A percentile compares a stretch with the other conserved stretches of the same genome.
phyloP scores from a whole-genome alignment of 164 flowering plant genomes.

The Stephania cephalantha region DNA sequence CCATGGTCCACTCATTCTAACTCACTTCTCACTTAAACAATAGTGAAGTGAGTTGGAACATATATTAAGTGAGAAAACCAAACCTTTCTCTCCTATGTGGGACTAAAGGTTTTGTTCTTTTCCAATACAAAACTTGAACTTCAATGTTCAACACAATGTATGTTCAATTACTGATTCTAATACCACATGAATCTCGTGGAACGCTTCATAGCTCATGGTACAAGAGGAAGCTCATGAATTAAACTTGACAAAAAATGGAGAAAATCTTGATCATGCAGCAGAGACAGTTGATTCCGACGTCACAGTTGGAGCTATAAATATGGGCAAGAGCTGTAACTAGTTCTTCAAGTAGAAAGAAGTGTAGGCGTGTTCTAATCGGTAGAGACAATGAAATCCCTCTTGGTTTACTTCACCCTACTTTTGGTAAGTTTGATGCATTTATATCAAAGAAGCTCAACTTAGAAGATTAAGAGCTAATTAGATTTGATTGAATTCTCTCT shows the following conservation, averaged over 20 bases:
- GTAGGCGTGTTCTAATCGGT: not conserved
- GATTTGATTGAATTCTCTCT: not conserved
- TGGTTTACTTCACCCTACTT: not conserved
- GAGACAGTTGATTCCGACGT: not conserved
- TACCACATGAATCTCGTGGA: not conserved
- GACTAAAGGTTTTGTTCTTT: too few relatives aligned
- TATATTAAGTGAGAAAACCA: too few relatives aligned
- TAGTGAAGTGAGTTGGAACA: too few relatives aligned
- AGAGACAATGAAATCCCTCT: not conserved
- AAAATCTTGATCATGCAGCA: not conserved
- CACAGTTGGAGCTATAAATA: not conserved
- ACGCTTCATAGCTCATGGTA: too few relatives aligned
- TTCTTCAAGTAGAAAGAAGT: constrained; percentile 1
- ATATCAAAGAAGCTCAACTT: not conserved
- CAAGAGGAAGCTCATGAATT: not conserved
- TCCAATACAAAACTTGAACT: too few relatives aligned
- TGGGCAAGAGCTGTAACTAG: not conserved
- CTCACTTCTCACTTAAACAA: too few relatives aligned
- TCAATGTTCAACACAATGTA: too few relatives aligned
- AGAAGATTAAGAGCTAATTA: not conserved
- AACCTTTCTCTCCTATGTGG: too few relatives aligned
- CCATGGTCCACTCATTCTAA: too few relatives aligned
- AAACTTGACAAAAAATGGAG: not conserved
- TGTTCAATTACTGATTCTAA: too few relatives aligned
- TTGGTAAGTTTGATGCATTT: not conserved